Percentiles rank a stretch among this genome's conserved stretches.
Conservation (phyloP, 2,329 filamentous ascomycete species). For the Colletotrichum sp. region DNA sequence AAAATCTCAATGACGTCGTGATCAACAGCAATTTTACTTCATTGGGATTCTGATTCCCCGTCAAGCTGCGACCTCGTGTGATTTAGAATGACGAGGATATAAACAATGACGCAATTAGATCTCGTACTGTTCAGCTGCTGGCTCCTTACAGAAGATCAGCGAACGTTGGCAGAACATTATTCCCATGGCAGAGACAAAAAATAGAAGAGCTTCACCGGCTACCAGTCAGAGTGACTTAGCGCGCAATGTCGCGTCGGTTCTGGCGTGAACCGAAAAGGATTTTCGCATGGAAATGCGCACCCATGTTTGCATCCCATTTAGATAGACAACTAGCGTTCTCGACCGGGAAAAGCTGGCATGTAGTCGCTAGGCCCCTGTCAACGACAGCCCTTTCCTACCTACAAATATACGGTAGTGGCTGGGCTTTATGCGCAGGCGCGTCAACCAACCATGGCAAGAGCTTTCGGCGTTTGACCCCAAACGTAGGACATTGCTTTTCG, state of each 20-base stretch:
- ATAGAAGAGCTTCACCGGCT: not conserved
- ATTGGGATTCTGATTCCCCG: not conserved
- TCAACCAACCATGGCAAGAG: not conserved
- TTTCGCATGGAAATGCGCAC: no score
- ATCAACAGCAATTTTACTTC: not conserved
- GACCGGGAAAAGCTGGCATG: not conserved
- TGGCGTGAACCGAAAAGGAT: not conserved
- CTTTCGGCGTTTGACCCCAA: not conserved
- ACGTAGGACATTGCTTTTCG: accelerated
- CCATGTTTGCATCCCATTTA: no score
- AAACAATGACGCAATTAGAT: not conserved
- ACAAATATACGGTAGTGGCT: not conserved
- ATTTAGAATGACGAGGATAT: not conserved
- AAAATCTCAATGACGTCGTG: not conserved
- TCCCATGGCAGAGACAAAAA: not conserved
- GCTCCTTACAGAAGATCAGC: not conserved
- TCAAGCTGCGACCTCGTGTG: not conserved
- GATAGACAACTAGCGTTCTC: not conserved
- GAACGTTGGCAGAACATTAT: not conserved
- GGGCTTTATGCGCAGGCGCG: no score
- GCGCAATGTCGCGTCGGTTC: not conserved
- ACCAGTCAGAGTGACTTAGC: not conserved
- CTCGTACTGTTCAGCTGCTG: not conserved
- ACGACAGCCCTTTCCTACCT: accelerated
- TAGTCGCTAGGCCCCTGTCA: not conserved